Evolutionary conservation across 169 alveolate species (phyloP), one percentile per base, ranked within the genome.

Genomic region (Perkinsus chesapeaki): DNA sequence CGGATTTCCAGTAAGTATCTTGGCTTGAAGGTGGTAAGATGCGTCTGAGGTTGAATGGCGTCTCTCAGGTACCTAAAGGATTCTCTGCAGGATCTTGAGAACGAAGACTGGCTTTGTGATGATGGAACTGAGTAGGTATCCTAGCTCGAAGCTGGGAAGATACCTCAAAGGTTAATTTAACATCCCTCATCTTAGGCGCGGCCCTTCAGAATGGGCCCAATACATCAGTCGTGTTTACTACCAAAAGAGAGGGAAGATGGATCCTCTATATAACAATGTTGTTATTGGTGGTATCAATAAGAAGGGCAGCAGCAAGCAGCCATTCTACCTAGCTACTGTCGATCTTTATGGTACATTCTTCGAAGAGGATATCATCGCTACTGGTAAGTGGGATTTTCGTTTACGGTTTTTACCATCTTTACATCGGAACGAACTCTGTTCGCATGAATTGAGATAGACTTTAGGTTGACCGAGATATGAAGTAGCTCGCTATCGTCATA

Each of bases 311-410:
- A 92, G 92, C 38, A 23, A 60, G 82, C 3, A 60, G 82, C 82
- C 82, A 1, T 60, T 39, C 37, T 95, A 92, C 95, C 92, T 96
- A 73, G 96, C 95, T 38, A 60, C 60, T 72, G 95, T 96, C n/a
- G 98, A 96, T 91, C 73, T 96, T 39, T 96, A 95, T 91, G 98
- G 98, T 23, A 96, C 97, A 20, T 94, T 94, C 48, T 91, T 95
- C 31, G 96, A 96, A 91, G 94, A 94, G 39, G 94, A 95, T 39
- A 95, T 91, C 93, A 91, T 94, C n/a, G 82, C 95, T 37, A 96
- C 98, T 91, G 82, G 82, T 60, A 23, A 60, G 12, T 34, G 3
- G 31, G 82, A 34, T 34, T 60, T 60, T 60, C 31, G 31, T 60
- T 23, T 60, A 1, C 23, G 82, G 31, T n/a, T n/a, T n/a, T n/a